Base-by-base conservation (phyloP, 257 asterid species). In the Leonotis leonurus region DNA sequence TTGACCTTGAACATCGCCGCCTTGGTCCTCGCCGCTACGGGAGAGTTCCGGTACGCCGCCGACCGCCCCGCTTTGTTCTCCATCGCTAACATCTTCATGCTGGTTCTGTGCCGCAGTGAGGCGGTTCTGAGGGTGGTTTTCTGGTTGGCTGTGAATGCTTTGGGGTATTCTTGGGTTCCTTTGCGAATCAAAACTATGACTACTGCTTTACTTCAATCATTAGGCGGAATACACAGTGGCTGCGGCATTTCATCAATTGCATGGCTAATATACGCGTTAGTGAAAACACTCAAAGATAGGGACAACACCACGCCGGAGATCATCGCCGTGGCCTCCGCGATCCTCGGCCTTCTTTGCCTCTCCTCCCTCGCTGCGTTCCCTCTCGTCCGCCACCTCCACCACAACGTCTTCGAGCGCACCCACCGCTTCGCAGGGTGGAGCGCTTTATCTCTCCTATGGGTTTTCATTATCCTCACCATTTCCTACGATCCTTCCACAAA, bases 381-480 rank as follows among this genome's bases (percentile, higher is more conserved):
- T 0, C 86, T 87, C 4, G 70, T 87, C 60, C 95, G 95, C 40
- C 92, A 87, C 74, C 95, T 87, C 69, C 95, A 87, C 56, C 95
- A 84, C 73, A 87, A 87, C 65, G 77, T 82, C 4, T 87, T 87
- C 61, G 93, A 87, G 52, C 77, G 93, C 20, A 77, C 81, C 53
- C 95, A 87, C 56, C 81, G 95, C 3, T 77, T 87, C 8, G 69
- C 89, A 0, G 95, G 95, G 0, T 84, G 93, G 95, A 21, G 67
- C 16, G 77, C 92, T 1, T 73, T 87, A 0, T 70, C 37, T 41
- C 82, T 87, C 9, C 73, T 87, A 0, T 87, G 95, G 95, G 78
- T 68, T 4, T 87, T 87, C 30, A 45, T 84, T 0, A 46, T 65
- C 22, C 80, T 86, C 37, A 80, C 79, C 1, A 72, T 80, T 24